Percentiles rank a stretch among this genome's conserved stretches.
Conservation (phyloP, 306 rosid genomes). For the Trichosanthes truncata region DNA sequence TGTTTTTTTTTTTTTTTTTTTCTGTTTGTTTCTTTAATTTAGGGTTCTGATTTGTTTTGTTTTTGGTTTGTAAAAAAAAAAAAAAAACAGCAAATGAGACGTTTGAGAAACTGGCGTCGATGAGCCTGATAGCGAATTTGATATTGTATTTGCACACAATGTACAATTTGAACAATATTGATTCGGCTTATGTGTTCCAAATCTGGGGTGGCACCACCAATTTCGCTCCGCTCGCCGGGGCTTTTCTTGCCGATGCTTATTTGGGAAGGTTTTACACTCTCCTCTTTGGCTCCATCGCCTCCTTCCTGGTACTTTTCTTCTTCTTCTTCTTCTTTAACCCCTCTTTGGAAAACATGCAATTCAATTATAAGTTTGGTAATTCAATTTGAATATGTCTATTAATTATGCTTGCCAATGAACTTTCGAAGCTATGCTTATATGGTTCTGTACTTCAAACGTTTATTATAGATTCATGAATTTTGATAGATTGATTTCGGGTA, state of each 20-base stretch:
- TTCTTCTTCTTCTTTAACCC: not conserved
- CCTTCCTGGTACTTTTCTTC: slow-evolving; percentile 29
- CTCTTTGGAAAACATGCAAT: too few relatives aligned
- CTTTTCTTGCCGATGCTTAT: slow-evolving; percentile 42
- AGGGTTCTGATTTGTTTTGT: not conserved
- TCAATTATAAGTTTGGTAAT: too few relatives aligned
- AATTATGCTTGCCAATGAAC: too few relatives aligned
- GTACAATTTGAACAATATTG: slow-evolving; percentile 38
- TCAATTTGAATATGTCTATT: too few relatives aligned
- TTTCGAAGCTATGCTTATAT: too few relatives aligned
- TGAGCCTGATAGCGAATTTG: slow-evolving; percentile 49
- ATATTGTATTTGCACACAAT: slow-evolving; percentile 40
- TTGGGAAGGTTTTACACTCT: slow-evolving; percentile 39
- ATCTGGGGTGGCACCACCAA: slow-evolving; percentile 52
- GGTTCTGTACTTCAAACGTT: too few relatives aligned
- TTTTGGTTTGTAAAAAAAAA: not conserved
- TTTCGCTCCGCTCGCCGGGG: slow-evolving; percentile 42
- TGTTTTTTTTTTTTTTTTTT: not conserved
- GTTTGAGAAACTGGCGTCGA: slow-evolving; percentile 62
- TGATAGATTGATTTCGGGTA: too few relatives aligned
- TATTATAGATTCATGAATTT: too few relatives aligned
- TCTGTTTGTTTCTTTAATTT: too few relatives aligned
- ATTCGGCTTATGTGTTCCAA: slow-evolving; percentile 36
- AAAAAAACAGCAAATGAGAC: slow-evolving; percentile 58
- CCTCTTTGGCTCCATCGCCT: slow-evolving; percentile 31